Conservation (phyloP, 495 filamentous ascomycete species). For the Xylaria bambusicola region DNA sequence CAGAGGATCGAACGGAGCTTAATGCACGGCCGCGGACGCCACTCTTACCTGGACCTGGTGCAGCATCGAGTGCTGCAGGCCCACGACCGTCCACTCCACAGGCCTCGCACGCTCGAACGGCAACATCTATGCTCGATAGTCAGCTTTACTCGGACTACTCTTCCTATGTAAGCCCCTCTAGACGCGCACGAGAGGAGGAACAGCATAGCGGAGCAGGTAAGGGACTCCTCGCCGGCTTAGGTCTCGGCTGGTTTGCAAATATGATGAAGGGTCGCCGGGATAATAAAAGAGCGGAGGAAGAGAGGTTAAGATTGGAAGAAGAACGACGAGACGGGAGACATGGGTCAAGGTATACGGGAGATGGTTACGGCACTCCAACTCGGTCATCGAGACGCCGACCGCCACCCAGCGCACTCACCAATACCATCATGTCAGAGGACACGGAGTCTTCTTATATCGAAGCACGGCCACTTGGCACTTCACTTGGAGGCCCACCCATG, state of each 20-base stretch:
- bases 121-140: constrained; percentile 42
- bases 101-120: constrained; percentile 41
- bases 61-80: constrained; percentile 39
- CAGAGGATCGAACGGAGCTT: constrained; percentile 47
- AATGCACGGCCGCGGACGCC: constrained; percentile 37
- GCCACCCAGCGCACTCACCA: constrained; percentile 35
- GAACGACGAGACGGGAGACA: constrained; percentile 45
- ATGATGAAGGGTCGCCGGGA: constrained; percentile 62
- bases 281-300: constrained; percentile 66
- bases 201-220: constrained; percentile 53
- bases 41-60: constrained; percentile 42
- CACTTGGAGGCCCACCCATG: constrained; percentile 37
- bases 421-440: constrained; percentile 39
- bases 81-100: constrained; percentile 41
- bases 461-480: constrained; percentile 29
- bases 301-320: constrained; percentile 59
- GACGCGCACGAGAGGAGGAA: constrained; percentile 38
- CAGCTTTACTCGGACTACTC: constrained; percentile 51
- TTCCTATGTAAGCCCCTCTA: constrained; percentile 50
- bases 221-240: constrained; percentile 65
- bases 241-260: constrained; percentile 64
- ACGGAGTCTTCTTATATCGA: constrained; percentile 50
- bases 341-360: constrained; percentile 54
- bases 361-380: constrained; percentile 60
- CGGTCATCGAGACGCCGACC: constrained; percentile 48